Percentiles rank a stretch among this genome's conserved stretches.
phyloP scores from a whole-genome alignment of 2,329 filamentous ascomycete genomes.

The Pestalotiopsis sp. region DNA sequence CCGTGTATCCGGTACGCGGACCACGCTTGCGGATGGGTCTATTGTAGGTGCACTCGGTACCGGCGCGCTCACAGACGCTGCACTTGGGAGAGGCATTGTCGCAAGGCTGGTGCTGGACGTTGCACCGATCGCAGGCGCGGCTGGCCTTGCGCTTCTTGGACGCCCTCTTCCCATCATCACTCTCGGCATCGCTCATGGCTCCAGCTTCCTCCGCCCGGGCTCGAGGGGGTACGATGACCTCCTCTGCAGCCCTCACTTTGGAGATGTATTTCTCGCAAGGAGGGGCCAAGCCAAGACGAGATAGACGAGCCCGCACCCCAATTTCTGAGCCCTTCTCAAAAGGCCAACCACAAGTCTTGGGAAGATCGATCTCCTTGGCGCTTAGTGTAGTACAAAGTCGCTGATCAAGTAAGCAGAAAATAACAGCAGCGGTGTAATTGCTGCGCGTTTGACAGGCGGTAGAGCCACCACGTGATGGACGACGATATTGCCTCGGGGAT shows the following conservation, averaged over 20 bases:
- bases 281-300: background rate
- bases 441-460: background rate
- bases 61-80: conserved; percentile 44
- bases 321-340: background rate
- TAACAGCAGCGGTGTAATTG: background rate
- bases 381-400: background rate
- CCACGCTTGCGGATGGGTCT: conserved; percentile 36
- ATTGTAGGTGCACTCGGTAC: conserved; percentile 37
- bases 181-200: conserved; percentile 39
- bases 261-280: background rate
- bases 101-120: conserved; percentile 51
- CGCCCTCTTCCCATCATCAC: conserved; percentile 32
- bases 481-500: background rate
- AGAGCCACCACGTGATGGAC: background rate
- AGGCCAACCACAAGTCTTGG: background rate
- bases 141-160: conserved; percentile 39
- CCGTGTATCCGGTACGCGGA: conserved; percentile 36
- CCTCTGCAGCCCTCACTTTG: background rate
- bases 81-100: conserved; percentile 50
- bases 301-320: background rate
- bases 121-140: conserved; percentile 47
- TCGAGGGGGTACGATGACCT: background rate
- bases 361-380: background rate
- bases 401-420: background rate
- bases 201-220: conserved; percentile 16